Conservation (phyloP, 1,284 basidiomycete species). For the Moniliophthora roreri region DNA sequence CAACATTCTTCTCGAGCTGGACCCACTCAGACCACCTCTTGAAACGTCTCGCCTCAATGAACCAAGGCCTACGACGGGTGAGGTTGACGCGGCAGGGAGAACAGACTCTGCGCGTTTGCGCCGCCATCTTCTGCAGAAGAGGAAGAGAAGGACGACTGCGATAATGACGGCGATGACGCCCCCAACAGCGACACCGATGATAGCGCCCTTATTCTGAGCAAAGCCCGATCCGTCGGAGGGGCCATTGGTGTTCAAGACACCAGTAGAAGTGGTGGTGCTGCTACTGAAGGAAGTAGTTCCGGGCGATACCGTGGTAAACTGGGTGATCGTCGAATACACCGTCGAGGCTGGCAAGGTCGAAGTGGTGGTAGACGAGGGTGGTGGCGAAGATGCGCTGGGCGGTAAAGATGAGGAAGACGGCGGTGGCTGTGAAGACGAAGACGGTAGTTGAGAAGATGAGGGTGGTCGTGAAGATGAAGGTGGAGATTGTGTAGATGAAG, state of each 20-base stretch:
- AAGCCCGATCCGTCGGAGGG: not conserved
- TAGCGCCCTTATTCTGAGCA: slow-evolving; percentile 6
- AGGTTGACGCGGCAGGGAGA: too few relatives aligned
- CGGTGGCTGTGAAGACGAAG: not conserved
- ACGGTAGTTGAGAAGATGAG: not conserved
- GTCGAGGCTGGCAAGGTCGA: not conserved
- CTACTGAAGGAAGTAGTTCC: not conserved
- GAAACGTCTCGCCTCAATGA: not conserved
- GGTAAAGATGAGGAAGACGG: not conserved
- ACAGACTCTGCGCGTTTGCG: not conserved
- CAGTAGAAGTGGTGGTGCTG: not conserved
- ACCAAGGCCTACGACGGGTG: not conserved
- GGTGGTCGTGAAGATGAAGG: not conserved
- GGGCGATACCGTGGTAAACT: not conserved
- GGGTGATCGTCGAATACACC: not conserved
- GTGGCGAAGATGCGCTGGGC: not conserved
- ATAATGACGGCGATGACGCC: slow-evolving; percentile 3
- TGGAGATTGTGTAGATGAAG: not conserved
- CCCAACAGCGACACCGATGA: slow-evolving; percentile 11
- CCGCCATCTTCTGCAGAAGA: slow-evolving; percentile 9
- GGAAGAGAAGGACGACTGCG: not conserved
- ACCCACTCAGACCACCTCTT: not conserved
- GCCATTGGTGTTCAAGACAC: not conserved
- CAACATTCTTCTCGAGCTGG: slow-evolving; percentile 6
- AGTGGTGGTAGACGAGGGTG: not conserved